These are phyloP conservation scores for Vinca minor DNA, from an alignment of 257 asterid species.

Conservation along the genomic window DNA sequence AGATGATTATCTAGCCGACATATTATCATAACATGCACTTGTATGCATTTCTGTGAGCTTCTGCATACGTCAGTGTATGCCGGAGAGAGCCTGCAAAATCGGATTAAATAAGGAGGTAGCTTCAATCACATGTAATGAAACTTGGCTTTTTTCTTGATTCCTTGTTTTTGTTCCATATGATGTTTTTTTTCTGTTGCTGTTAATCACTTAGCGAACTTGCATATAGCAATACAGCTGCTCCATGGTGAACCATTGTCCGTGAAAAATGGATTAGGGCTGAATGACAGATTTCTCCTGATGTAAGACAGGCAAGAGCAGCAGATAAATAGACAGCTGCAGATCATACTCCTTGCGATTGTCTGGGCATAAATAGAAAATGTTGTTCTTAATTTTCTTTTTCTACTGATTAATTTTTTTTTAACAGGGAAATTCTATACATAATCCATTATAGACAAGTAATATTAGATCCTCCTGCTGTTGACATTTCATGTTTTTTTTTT, in stretches of 20 bases:
- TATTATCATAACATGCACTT: neutral
- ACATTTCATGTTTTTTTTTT: neutral
- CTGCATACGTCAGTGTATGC: too few species aligned
- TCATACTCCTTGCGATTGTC: neutral
- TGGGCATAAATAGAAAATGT: neutral
- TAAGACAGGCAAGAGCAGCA: neutral
- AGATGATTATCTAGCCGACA: neutral
- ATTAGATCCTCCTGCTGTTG: neutral
- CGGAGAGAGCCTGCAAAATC: too few species aligned
- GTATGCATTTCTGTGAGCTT: neutral
- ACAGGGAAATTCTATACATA: neutral
- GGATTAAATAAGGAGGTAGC: too few species aligned
- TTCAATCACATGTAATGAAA: conserved; percentile 5
- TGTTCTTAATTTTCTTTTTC: neutral
- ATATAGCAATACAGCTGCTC: too few species aligned
- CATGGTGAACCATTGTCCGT: neutral
- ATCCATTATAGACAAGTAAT: neutral
- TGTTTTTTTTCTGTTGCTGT: neutral
- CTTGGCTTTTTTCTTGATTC: neutral
- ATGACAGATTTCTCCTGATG: neutral
- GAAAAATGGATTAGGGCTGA: neutral
- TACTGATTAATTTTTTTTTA: conserved; percentile 1
- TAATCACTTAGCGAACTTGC: neutral
- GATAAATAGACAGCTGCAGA: neutral
- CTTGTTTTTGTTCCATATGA: neutral